Percentiles rank a stretch among this genome's conserved stretches.
Conservation (phyloP, 2,329 filamentous ascomycete species). For the Cladophialophora chaetospira region DNA sequence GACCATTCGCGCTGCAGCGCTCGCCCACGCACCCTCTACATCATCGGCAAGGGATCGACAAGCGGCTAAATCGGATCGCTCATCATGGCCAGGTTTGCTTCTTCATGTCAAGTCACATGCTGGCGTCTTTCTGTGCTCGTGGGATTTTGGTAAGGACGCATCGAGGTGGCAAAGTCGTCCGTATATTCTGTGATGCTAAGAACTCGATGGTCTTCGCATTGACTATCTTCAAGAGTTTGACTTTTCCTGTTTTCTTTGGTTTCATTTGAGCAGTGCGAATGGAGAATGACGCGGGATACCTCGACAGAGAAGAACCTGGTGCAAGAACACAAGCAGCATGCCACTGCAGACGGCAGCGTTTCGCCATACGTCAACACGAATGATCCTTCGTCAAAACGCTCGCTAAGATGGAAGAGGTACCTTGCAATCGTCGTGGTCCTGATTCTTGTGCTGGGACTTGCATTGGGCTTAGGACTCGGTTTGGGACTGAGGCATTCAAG, state of each 20-base stretch:
- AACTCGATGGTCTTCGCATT: not conserved
- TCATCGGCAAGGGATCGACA: not conserved
- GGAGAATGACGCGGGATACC: constrained; percentile 2
- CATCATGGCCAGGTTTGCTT: not conserved
- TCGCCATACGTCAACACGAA: not conserved
- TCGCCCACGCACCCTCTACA: not conserved
- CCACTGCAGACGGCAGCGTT: not conserved
- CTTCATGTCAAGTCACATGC: not conserved
- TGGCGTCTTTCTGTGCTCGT: not conserved
- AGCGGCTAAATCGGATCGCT: not conserved
- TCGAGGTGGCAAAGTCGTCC: not conserved
- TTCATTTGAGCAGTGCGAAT: not conserved
- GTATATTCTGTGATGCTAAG: not conserved
- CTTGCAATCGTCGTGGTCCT: not conserved
- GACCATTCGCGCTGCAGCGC: constrained; percentile 1
- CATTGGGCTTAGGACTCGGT: constrained; percentile 8
- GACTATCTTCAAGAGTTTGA: not conserved
- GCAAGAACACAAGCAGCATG: not conserved
- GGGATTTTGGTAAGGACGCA: not conserved
- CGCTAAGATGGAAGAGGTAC: not conserved
- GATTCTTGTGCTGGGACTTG: constrained; percentile 6
- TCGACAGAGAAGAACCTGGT: not conserved
- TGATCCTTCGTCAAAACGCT: not conserved
- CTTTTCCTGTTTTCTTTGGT: not conserved
- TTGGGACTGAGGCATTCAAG: constrained; percentile 4